phyloP scores from a whole-genome alignment of 2,329 filamentous ascomycete species.

The Monilinia laxa region DNA sequence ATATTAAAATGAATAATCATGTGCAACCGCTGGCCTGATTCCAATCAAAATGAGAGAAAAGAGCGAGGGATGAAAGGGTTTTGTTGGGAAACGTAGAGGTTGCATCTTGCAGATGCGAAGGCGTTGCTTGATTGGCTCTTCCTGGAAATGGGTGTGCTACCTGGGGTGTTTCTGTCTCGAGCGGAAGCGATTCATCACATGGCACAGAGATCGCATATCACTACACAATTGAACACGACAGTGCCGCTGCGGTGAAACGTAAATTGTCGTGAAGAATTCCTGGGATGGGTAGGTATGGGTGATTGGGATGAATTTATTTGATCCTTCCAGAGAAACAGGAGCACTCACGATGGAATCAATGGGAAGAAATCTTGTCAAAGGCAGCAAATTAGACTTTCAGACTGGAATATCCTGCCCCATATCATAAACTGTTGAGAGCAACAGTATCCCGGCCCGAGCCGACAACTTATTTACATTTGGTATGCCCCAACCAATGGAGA shows the following conservation, averaged over 20 bases:
- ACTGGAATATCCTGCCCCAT: not conserved
- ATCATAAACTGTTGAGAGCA: slow-evolving; percentile 17
- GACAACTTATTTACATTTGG: not conserved
- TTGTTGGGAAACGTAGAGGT: slow-evolving; percentile 13
- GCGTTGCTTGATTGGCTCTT: not conserved
- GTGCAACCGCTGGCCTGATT: not conserved
- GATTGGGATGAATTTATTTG: not conserved
- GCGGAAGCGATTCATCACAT: slow-evolving; percentile 24
- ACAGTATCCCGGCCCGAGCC: slow-evolving; percentile 18
- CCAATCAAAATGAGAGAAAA: slow-evolving; percentile 9
- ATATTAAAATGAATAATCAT: slow-evolving; percentile 11
- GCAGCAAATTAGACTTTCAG: not conserved
- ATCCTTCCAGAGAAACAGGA: not conserved
- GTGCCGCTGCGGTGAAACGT: slow-evolving; percentile 24
- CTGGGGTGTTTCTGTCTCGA: slow-evolving; percentile 19
- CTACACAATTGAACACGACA: slow-evolving; percentile 19
- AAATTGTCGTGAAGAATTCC: slow-evolving; percentile 3
- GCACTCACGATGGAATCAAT: not conserved
- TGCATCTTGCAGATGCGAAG: not conserved
- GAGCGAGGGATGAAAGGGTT: not conserved
- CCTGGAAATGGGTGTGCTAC: slow-evolving; percentile 16
- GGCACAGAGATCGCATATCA: slow-evolving; percentile 24
- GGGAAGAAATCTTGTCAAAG: not conserved
- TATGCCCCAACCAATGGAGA: slow-evolving; percentile 3
- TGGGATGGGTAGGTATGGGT: not conserved